A percentile compares a stretch with the other conserved stretches of the same genome.
Evolutionary conservation across 345 rosid genomes (phyloP).

Genomic region (Balakata baccata): DNA sequence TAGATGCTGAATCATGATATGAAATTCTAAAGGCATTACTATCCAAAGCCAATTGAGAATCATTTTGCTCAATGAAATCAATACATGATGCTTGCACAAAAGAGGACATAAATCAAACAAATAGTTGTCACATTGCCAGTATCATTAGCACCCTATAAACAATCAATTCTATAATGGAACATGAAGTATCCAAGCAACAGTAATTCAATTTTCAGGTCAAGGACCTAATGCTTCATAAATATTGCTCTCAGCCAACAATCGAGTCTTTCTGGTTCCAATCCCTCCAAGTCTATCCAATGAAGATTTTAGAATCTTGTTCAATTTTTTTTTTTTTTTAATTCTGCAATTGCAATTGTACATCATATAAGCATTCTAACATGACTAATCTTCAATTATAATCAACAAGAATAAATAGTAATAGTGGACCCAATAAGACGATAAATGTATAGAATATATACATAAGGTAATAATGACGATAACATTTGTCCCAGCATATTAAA

Average conservation of each 20-base stretch:
- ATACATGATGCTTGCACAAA: not conserved
- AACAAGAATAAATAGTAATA: not conserved
- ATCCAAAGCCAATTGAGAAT: constrained; percentile 1
- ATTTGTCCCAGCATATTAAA: not conserved
- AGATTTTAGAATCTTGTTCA: not conserved
- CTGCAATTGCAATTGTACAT: no score
- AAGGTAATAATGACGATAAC: not conserved
- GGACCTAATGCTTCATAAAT: not conserved
- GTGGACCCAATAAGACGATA: not conserved
- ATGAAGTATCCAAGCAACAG: not conserved
- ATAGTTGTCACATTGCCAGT: not conserved
- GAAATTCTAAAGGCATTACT: not conserved
- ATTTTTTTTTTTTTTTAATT: not conserved
- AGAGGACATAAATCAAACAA: not conserved
- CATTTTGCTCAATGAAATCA: not conserved
- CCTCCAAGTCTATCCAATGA: not conserved
- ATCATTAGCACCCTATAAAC: not conserved
- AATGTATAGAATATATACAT: not conserved
- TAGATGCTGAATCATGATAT: not conserved
- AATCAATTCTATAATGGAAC: not conserved
- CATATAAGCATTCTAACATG: no score
- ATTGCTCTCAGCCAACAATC: not conserved
- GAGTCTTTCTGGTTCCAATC: not conserved
- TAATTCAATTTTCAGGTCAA: constrained; percentile 1
- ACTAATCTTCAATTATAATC: not conserved